Evolutionary conservation across 352 stramenopile species (phyloP), one percentile per base, ranked within the genome.

Genomic region (Aphanomyces euteiches): DNA sequence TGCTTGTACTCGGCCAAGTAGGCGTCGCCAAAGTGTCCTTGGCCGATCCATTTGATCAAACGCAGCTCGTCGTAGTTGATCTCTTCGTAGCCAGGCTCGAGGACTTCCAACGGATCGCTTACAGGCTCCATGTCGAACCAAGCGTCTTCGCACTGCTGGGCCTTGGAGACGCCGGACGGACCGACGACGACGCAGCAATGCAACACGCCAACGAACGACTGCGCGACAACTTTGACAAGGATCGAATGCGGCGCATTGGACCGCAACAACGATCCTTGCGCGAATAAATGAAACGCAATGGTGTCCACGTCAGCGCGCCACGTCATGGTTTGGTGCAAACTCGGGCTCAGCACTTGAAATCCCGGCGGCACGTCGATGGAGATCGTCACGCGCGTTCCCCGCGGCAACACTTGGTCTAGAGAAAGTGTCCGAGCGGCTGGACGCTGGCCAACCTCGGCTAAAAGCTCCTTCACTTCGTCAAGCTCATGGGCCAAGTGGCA

Each of bases 11-110:
- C 73, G 8, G 84, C 84, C 5, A 91, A 77, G 72, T 90, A 75
- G 3, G 82, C 84, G 17, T 90, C 80, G n/a, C 84, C 84, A 63
- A 89, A 91, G 6, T 79, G 76, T 4, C 84, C 84, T 38, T 81
- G 80, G 19, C 84, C 84, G 50, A 91, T 86, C 3, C 82, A 82
- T 7, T 78, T 74, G 21, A 88, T 70, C 12, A 88, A 53, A 48
- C 87, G 79, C 7, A 91, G 54, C 28, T 85, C 79, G 7, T 79
- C 54, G n/a, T 66, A 58, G 3, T 75, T 73, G n/a, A 91, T 91
- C 34, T 64, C 45, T 7, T 70, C 37, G 8, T 74, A 74, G 7
- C 73, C 73, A 47, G 72, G 68, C 47, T 19, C 19, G 7, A 67
- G 47, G 38, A 17, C 7, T 37, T 74, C 68, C 53, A 63, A 57